Conservation (phyloP, 2,329 filamentous ascomycete species). For the Xylaria polymorpha region DNA sequence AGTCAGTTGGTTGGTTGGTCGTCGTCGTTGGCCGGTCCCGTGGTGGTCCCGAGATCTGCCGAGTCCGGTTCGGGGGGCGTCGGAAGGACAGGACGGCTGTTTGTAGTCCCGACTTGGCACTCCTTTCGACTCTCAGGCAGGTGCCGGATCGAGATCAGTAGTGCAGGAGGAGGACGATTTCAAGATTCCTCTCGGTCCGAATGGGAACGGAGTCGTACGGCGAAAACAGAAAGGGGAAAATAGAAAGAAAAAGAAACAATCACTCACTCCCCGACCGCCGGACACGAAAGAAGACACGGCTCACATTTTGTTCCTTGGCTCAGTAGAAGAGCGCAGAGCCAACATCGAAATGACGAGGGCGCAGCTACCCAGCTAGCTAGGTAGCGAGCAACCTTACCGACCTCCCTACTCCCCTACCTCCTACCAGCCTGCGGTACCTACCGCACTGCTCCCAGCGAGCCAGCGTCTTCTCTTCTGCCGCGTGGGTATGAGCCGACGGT, state of each 20-base stretch:
- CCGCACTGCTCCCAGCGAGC: slow-evolving; percentile 12
- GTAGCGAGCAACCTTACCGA: not conserved
- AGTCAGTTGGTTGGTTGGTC: not conserved
- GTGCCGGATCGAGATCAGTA: not conserved
- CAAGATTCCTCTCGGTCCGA: not conserved
- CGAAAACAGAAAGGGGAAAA: not conserved
- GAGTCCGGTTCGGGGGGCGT: slow-evolving; percentile 37
- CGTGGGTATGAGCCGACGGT: slow-evolving; percentile 32
- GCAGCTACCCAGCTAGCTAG: not conserved
- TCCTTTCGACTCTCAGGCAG: slow-evolving; percentile 7
- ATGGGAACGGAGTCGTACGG: not conserved
- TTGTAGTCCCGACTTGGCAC: slow-evolving; percentile 25
- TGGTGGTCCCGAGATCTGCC: slow-evolving; percentile 35
- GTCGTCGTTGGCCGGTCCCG: slow-evolving; percentile 26
- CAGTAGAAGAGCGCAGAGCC: slow-evolving; percentile 1
- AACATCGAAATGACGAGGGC: slow-evolving; percentile 6
- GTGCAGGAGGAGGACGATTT: slow-evolving; percentile 3
- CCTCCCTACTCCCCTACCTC: not conserved
- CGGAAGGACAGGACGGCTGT: slow-evolving; percentile 26
- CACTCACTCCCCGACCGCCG: slow-evolving; percentile 19
- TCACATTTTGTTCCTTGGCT: slow-evolving; percentile 20
- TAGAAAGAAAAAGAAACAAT: slow-evolving; percentile 2
- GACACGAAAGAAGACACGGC: slow-evolving; percentile 22
- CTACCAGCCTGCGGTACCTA: not conserved
- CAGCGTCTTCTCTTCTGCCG: slow-evolving; percentile 26